Base-by-base conservation (phyloP, 768 basidiomycete species). In the Xerocomellus chrysenteron region DNA sequence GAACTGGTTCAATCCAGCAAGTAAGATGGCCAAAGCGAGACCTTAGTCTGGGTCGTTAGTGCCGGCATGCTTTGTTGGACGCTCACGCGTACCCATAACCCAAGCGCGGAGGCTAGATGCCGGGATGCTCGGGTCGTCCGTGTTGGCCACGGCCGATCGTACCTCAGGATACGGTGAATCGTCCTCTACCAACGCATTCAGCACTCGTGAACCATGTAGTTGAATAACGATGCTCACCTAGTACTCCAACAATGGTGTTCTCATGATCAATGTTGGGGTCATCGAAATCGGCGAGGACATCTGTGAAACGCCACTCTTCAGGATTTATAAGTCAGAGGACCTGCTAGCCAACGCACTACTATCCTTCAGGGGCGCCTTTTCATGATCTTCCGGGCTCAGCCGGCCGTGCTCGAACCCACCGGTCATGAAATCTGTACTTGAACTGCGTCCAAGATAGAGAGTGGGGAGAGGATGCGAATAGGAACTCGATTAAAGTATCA, bases 91-190 rank as follows among this genome's bases (percentile, higher is more conserved):
- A 64, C 86, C 86, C 43, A 86, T 72, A 0, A 80, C 71, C 84
- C 85, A 87, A 9, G 81, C 78, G 47, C 85, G 82, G 21, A 92
- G 40, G 36, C 81, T 81, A 33, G 78, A 78, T 5, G 75, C 78
- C 1, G 86, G 86, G 74, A 88, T 87, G 35, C 72, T 70, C 5
- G 80, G 80, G 66, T 90, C 88, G 63, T 90, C 88, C 33, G 81
- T 83, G 68, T 87, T 88, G 19, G 85, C 82, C 12, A 90, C 88
- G 9, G 88, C 87, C 10, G 86, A 84, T 44, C 88, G 82, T 12
- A 90, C 89, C 68, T 93, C 91, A 6, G 88, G 88, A 66, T 93
- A 93, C 5, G 91, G 91, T 3, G 89, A 91, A 68, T 92, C 91
- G 60, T 92, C 87, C 66, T 81, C 80, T 76, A 53, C 8, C 26